phyloP scores from a whole-genome alignment of 805 yeast genomes.

The Hanseniaspora lachancei region DNA sequence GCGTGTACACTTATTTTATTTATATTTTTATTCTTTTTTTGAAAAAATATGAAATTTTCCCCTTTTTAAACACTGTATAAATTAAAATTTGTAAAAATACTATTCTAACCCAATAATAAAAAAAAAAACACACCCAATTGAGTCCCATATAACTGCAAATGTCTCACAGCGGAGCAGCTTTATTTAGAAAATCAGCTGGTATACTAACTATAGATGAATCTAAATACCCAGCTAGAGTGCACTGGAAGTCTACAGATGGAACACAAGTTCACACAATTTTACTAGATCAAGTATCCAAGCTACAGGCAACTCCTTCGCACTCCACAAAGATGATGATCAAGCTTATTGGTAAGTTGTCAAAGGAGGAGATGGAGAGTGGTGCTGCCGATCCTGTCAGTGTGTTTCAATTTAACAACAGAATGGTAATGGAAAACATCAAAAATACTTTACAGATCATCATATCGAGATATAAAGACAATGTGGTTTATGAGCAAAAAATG shows the following conservation, averaged over 20 bases:
- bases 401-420: slow-evolving; percentile 57
- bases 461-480: slow-evolving; percentile 47
- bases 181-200: slow-evolving; percentile 43
- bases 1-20: background rate
- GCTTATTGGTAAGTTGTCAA: slow-evolving; percentile 35
- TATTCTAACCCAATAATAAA: no score
- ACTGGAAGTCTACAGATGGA: slow-evolving; percentile 44
- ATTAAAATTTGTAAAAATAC: no score
- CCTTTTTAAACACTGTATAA: no score
- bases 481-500: slow-evolving; percentile 31
- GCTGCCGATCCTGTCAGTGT: slow-evolving; percentile 25
- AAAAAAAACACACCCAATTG: no score
- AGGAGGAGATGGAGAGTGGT: slow-evolving; percentile 20
- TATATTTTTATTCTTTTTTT: no score
- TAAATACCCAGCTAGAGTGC: slow-evolving; percentile 39
- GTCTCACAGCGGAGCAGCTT: slow-evolving; percentile 42
- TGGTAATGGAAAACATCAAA: slow-evolving; percentile 64
- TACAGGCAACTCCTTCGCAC: slow-evolving; percentile 59
- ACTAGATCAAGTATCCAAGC: slow-evolving; percentile 33
- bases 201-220: slow-evolving; percentile 45
- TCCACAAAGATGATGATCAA: slow-evolving; percentile 56
- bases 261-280: slow-evolving; percentile 33
- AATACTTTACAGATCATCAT: slow-evolving; percentile 53
- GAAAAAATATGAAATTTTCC: no score
- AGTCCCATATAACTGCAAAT: slow-evolving; percentile 13